A percentile compares a stretch with the other conserved stretches of the same genome.
phyloP scores from a whole-genome alignment of 73 alveolate species.

The Paramecium primaurelia region DNA sequence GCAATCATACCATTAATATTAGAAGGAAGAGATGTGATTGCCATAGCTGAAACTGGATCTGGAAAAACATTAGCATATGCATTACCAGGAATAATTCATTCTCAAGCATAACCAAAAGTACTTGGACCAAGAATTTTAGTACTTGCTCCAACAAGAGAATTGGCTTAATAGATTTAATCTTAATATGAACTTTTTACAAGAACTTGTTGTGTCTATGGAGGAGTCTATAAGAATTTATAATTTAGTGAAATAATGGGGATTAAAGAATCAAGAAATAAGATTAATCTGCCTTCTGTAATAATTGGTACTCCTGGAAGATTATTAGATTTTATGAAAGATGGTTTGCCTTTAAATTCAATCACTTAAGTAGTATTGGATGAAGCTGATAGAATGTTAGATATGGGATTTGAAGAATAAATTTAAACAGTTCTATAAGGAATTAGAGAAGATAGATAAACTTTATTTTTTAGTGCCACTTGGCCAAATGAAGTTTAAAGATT shows the following conservation, averaged over 20 bases:
- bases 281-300: conserved; percentile 66
- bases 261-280: conserved; percentile 58
- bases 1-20: conserved; percentile 50
- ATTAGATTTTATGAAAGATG: conserved; percentile 73
- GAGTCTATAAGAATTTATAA: conserved; percentile 65
- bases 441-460: conserved; percentile 40
- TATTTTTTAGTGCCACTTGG: conserved; percentile 76
- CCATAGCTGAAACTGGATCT: conserved; percentile 89
- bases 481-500: conserved; percentile 59
- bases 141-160: conserved; percentile 97
- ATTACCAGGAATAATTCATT: conserved; percentile 77
- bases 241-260: conserved; percentile 58
- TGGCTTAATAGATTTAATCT: conserved; percentile 69
- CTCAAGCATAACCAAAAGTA: conserved; percentile 52
- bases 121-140: conserved; percentile 64
- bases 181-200: conserved; percentile 6
- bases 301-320: conserved; percentile 90
- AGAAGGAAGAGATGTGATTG: conserved; percentile 79
- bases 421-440: conserved; percentile 54
- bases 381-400: conserved; percentile 87
- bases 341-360: conserved; percentile 61
- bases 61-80: conserved; percentile 94
- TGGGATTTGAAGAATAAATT: conserved; percentile 85
- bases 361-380: conserved; percentile 79
- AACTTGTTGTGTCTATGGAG: conserved; percentile 44